Base-by-base conservation (phyloP, 2,329 filamentous ascomycete genomes). In the Nectriaceae sp. region DNA sequence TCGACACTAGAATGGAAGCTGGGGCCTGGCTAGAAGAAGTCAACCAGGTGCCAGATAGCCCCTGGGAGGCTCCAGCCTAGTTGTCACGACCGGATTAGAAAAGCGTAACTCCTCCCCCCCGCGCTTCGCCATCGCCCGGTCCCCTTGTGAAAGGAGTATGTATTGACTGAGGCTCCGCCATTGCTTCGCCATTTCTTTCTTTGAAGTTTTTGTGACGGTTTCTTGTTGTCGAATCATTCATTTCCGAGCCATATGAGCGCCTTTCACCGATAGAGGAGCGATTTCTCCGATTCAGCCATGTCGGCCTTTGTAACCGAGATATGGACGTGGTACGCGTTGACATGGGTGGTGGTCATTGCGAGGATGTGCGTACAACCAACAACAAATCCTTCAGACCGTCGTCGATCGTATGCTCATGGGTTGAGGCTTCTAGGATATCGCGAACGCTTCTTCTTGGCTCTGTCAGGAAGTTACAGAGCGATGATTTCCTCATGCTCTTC, bases 401-500 rank as follows among this genome's bases (percentile, higher is more conserved):
- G 20, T 11, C 5, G n/a, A 20, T 22, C 11, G 13, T 18, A 19
- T 37, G 18, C 18, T 18, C 6, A 11, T 6, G 6, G 18, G 11
- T 11, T 37, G 33, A 6, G 33, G 33, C 40, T 53, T 21, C 19
- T 35, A 73, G 70, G 56, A 53, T 61, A 40, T 73, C 72, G 24
- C 70, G 75, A 56, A 66, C 65, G 37, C 50, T 72, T 16, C 60
- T 73, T 41, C 56, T 72, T 11, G 71, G 73, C 5, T 76, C 79
- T 3, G 57, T 78, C 43, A 74, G 65, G 47, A 74, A 75, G 45
- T 69, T 83, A 29, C 78, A 83, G 55, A 20, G 64, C 3, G 81
- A 85, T 50, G 82, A 85, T 62, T 77, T 70, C 53, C 56, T 84
- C 21, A 83, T 84, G 75, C 3, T 80, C 3, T 64, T 79, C 29